Evolutionary conservation across 2,329 filamentous ascomycete species (phyloP), one percentile per base, ranked within the genome.

Genomic region (Pseudogymnoascus pannorum): DNA sequence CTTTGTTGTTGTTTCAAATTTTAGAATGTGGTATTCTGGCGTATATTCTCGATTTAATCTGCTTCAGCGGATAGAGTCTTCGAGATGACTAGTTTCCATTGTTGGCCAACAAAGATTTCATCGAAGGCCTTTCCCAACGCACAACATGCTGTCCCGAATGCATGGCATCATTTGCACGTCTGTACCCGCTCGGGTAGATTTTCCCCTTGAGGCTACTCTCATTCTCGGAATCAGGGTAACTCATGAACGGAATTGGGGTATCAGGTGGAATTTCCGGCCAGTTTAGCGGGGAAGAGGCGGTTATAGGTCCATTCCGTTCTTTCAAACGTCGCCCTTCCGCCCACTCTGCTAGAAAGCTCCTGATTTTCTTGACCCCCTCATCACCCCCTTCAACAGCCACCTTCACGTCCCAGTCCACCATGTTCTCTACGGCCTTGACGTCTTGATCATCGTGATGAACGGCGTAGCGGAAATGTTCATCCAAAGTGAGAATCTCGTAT

Each of bases 401-500:
- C 12, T 44, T 44, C 20, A 44, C 40, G 3, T 22, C 20, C 40
- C 20, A 44, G 20, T n/a, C 20, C 11, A 12, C 40, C 12, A 24
- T 22, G 5, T 24, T 3, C 20, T 24, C 20, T 14, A 44, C 3
- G 5, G 40, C 11, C 2, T 24, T 44, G 5, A 24, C 20, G 20
- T 44, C 40, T 44, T n/a, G 40, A 2, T 44, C 11, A 2, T 2
- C 1, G 40, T 4, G 12, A 14, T 18, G 11, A 7, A 24, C 12
- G n/a, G n/a, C n/a, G 5, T 6, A 4, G 20, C 20, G 20, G 8
- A 62, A 62, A 31, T 61, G 35, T 33, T 20, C 58, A 44, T 67
- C 62, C 51, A 59, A 57, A 18, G 65, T 66, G 29, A 67, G 62
- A 6, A 67, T 60, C 61, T 66, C 51, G 58, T 67, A 65, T 40